Evolutionary conservation across 106 monocot genomes (phyloP), one percentile per base, ranked within the genome.

Genomic region (Allium fistulosum): DNA sequence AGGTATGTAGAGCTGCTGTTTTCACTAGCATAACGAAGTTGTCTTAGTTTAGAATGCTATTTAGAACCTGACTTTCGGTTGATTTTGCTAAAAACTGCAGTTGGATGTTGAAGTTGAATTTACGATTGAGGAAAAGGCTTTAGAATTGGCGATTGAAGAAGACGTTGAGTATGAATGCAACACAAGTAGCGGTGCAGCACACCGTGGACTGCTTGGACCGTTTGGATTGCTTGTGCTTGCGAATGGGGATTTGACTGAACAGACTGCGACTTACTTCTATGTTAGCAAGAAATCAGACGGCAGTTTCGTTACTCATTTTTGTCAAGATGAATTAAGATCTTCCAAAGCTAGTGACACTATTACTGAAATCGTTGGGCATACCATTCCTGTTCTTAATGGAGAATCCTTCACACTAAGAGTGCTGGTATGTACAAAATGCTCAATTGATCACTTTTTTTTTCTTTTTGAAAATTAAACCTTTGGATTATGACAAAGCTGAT

Each of bases 31-130:
- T 37, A 37, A 37, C 37, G 5, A 37, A 37, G 37, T 1, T 37
- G 37, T 37, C 0, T 37, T 37, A 4, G 5, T 5, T 37, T 37
- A 37, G 5, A 4, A 1, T 37, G 37, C 37, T 37, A 37, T 37
- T 37, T 5, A 37, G 37, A 37, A 37, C 37, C 37, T 37, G 37
- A 37, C 37, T 37, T 4, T 37, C 4, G 2, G 81, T 17, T 2
- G 9, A 17, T 17, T 14, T 10, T 45, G 11, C 0, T 60, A 17
- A 17, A 22, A 60, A 16, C 67, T 49, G n/a, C 17, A 90, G 90
- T 18, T 94, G 84, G 94, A 88, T 68, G 84, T 88, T 17, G 71
- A 76, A n/a, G 88, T 74, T 6, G 84, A 84, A 70, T 88, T 88
- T 46, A 51, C 63, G 73, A 53, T 88, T 3, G 63, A 74, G 10